phyloP scores from a whole-genome alignment of 768 basidiomycete genomes.

The Rhizopogon roseolus region DNA sequence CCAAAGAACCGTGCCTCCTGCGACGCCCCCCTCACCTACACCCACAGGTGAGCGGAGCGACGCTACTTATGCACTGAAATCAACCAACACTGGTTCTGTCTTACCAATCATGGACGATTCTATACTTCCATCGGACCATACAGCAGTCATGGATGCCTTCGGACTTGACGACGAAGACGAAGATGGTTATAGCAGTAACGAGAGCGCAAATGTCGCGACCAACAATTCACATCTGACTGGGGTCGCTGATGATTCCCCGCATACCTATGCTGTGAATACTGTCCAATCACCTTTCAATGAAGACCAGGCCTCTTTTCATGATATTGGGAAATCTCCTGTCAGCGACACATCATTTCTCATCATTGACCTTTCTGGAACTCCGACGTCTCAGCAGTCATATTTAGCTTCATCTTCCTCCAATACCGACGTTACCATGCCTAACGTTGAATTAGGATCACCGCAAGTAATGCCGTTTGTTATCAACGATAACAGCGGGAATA shows the following conservation, averaged over 20 bases:
- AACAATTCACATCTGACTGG: too few species aligned
- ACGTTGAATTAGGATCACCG: not conserved
- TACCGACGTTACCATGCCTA: not conserved
- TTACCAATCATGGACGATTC: not conserved
- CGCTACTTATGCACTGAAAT: not conserved
- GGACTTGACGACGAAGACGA: constrained; percentile 4
- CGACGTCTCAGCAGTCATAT: not conserved
- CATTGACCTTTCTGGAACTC: not conserved
- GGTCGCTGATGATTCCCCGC: not conserved
- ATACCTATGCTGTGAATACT: not conserved
- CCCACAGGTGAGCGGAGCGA: not conserved
- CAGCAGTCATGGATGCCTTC: constrained; percentile 2
- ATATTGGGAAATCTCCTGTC: not conserved
- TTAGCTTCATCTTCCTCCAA: not conserved
- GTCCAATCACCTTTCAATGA: not conserved
- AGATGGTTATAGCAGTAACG: too few species aligned
- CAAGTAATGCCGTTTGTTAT: not conserved
- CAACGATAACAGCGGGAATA: constrained; percentile 1
- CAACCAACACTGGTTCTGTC: not conserved
- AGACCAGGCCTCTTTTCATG: too few species aligned
- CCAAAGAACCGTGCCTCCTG: constrained; percentile 1
- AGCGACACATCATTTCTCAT: not conserved
- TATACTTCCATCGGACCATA: not conserved
- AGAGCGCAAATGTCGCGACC: not conserved
- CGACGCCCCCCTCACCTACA: not conserved